A percentile compares a stretch with the other conserved stretches of the same genome.
These are phyloP conservation scores for Trypanosoma platydactyli DNA, from an alignment of 208 protist species.

Conservation along the genomic window DNA sequence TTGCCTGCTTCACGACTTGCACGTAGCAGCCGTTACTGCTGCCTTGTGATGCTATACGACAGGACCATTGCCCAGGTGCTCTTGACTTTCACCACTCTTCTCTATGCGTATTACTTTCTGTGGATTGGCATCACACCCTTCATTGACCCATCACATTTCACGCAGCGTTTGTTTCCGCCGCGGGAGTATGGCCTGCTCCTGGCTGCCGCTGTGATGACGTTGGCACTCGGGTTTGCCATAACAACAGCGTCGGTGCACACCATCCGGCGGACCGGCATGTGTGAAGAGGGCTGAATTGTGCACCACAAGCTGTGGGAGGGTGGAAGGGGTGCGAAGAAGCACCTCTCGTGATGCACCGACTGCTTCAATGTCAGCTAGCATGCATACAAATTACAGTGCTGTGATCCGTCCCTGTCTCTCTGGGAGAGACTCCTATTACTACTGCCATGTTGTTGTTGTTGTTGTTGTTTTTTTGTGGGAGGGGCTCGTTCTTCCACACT, in stretches of 20 bases:
- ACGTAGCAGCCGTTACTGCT: background rate
- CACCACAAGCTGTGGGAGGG: background rate
- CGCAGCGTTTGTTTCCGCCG: constrained; percentile 67
- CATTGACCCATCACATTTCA: constrained; percentile 78
- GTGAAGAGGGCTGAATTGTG: background rate
- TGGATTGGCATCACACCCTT: constrained; percentile 87
- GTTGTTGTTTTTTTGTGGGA: too few species aligned
- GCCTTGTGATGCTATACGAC: constrained; percentile 61
- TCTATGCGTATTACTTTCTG: constrained; percentile 74
- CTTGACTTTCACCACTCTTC: constrained; percentile 42
- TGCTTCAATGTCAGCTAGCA: too few species aligned
- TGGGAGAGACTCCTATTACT: too few species aligned
- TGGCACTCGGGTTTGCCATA: constrained; percentile 36
- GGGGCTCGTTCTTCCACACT: too few species aligned
- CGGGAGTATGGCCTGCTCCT: constrained; percentile 78
- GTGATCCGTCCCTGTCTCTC: background rate
- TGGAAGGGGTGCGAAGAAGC: background rate
- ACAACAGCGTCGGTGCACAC: constrained; percentile 61
- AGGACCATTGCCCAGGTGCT: constrained; percentile 60
- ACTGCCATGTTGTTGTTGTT: too few species aligned
- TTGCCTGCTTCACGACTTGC: background rate
- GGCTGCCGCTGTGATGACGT: constrained; percentile 50
- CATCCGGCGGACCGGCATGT: constrained; percentile 47
- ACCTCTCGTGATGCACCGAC: background rate
- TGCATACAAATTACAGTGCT: background rate